phyloP scores from a whole-genome alignment of 768 basidiomycete species.

The Kwoniella botswanensis region DNA sequence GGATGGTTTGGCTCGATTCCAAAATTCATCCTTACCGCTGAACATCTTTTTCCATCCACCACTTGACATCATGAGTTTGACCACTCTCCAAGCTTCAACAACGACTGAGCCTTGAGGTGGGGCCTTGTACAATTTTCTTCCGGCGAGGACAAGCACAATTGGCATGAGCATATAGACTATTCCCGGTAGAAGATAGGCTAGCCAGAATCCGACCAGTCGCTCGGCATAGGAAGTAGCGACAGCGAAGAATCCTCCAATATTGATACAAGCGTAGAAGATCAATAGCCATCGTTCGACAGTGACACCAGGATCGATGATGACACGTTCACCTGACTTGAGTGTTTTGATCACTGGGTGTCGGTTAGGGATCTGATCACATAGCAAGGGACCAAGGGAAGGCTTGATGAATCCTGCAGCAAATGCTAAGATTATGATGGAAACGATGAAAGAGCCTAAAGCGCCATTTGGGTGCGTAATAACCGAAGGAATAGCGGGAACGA shows the following conservation, averaged over 20 bases:
- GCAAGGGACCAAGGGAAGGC: conserved; percentile 53
- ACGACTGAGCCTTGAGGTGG: conserved; percentile 54
- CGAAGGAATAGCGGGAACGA: conserved; percentile 49
- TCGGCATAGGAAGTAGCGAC: conserved; percentile 53
- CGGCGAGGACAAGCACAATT: conserved; percentile 43
- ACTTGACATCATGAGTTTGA: conserved; percentile 35
- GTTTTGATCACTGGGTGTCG: conserved; percentile 35
- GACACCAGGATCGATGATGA: conserved; percentile 50
- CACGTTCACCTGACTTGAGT: conserved; percentile 46
- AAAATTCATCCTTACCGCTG: conserved; percentile 50
- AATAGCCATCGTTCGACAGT: conserved; percentile 49
- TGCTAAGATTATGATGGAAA: conserved; percentile 49
- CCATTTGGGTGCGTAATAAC: conserved; percentile 43
- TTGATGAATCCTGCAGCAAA: conserved; percentile 58
- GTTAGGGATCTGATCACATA: conserved; percentile 56
- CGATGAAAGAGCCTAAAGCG: conserved; percentile 46
- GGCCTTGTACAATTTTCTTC: conserved; percentile 46
- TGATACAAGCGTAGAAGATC: conserved; percentile 55
- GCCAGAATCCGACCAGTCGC: conserved; percentile 55
- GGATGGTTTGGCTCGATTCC: conserved; percentile 53
- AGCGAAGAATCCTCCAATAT: conserved; percentile 54
- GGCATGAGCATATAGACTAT: conserved; percentile 57
- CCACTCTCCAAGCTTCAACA: conserved; percentile 42
- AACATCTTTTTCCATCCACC: conserved; percentile 39
- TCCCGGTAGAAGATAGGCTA: conserved; percentile 45